Evolutionary conservation across 495 filamentous ascomycete genomes (phyloP).

Genomic region (Evernia prunastri): DNA sequence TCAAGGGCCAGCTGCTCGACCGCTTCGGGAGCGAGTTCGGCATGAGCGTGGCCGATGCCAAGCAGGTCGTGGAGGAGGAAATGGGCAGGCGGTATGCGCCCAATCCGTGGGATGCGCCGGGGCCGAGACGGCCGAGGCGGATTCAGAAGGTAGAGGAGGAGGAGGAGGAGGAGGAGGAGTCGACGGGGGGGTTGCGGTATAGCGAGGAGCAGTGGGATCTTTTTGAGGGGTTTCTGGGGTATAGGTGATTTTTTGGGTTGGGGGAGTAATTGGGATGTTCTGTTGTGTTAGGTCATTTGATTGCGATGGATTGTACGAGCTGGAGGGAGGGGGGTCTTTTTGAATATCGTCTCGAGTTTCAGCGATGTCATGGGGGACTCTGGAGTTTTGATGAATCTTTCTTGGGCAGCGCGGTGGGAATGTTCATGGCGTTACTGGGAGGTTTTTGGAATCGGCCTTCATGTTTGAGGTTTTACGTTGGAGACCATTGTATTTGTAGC

Average conservation of each 20-base stretch:
- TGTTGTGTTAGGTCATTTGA: too few species aligned
- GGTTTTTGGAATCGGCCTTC: too few species aligned
- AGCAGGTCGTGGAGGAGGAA: not conserved
- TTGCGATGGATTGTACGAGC: too few species aligned
- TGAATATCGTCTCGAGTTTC: too few species aligned
- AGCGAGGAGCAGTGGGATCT: constrained; percentile 5
- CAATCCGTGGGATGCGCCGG: not conserved
- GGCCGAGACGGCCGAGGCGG: not conserved
- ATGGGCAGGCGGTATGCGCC: not conserved
- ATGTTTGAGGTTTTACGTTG: too few species aligned
- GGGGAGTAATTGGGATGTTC: too few species aligned
- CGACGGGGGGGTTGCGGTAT: not conserved
- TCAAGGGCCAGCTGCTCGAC: not conserved
- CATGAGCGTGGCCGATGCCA: not conserved
- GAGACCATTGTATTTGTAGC: too few species aligned
- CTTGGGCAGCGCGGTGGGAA: too few species aligned
- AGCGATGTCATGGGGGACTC: too few species aligned
- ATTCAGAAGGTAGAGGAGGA: not conserved
- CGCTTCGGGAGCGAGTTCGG: not conserved
- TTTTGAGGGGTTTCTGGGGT: not conserved
- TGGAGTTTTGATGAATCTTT: too few species aligned
- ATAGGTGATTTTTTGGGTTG: not conserved
- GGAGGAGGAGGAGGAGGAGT: not conserved
- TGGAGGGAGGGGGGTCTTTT: too few species aligned
- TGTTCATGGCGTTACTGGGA: too few species aligned